phyloP scores from a whole-genome alignment of 2,329 filamentous ascomycete species.

The Xylaria sp. region DNA sequence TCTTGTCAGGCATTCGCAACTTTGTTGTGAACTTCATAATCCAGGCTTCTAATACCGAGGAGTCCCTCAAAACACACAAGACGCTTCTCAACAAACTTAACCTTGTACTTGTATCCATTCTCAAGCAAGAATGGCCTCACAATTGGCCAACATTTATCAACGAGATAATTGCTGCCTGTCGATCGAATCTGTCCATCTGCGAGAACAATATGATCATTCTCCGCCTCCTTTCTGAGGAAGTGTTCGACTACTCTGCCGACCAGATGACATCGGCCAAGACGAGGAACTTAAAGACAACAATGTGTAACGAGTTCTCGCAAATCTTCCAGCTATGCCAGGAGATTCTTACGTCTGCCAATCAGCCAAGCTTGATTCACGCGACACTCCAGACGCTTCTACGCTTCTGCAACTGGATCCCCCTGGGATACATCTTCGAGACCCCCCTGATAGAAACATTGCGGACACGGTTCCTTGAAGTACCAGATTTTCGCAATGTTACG shows the following conservation, averaged over 20 bases:
- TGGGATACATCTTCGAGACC: constrained; percentile 99
- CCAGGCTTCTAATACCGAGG: constrained; percentile 89
- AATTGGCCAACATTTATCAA: constrained; percentile 99
- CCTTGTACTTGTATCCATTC: constrained; percentile 92
- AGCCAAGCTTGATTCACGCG: constrained; percentile 91
- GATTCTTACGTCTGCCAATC: constrained; percentile 88
- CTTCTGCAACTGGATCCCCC: constrained; percentile 98
- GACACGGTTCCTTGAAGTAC: constrained; percentile 89
- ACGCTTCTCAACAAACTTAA: constrained; percentile 98
- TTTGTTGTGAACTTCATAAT: constrained; percentile 99
- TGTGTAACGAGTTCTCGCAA: constrained; percentile 98
- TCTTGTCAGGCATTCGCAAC: constrained; percentile 85
- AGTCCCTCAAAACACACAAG: constrained; percentile 83
- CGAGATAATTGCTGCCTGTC: constrained; percentile 97
- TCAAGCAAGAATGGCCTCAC: constrained; percentile 99
- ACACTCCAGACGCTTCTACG: constrained; percentile 94
- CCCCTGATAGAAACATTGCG: constrained; percentile 93
- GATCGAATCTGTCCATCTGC: constrained; percentile 95
- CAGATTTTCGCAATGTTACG: constrained; percentile 96
- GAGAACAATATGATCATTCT: constrained; percentile 99
- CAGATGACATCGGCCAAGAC: constrained; percentile 99
- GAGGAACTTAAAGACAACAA: constrained; percentile 94
- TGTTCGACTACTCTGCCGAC: constrained; percentile 98
- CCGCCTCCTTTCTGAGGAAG: constrained; percentile 93
- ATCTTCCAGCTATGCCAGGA: constrained; percentile 99